Percentiles rank a stretch among this genome's conserved stretches.
Conservation (phyloP, 495 filamentous ascomycete species). For the Chaetomium tenue region DNA sequence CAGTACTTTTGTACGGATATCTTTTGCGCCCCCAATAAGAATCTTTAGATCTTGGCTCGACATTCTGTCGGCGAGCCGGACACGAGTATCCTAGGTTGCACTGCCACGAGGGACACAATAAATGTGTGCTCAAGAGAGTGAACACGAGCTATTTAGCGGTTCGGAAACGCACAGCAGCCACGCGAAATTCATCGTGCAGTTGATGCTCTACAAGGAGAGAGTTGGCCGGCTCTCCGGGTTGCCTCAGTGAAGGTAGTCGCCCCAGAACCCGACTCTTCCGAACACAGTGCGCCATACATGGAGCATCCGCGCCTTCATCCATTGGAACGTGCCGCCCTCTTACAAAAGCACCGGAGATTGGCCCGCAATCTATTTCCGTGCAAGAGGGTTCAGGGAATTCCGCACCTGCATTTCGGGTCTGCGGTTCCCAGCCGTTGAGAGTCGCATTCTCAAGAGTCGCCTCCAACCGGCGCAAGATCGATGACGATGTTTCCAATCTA, state of each 20-base stretch:
- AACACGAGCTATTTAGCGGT: background rate
- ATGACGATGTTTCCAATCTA: slow-evolving; percentile 32
- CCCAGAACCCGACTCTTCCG: slow-evolving; percentile 21
- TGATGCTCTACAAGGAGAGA: background rate
- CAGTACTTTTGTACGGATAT: too few relatives aligned
- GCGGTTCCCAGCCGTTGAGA: background rate
- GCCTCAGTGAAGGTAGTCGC: background rate
- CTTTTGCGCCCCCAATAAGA: background rate
- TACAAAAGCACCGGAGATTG: background rate
- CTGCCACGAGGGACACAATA: background rate
- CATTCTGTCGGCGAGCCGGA: background rate
- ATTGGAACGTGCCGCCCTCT: slow-evolving; percentile 7
- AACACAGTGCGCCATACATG: slow-evolving; percentile 26
- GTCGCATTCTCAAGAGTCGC: background rate
- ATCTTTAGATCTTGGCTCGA: background rate
- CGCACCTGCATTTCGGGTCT: background rate
- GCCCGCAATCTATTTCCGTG: slow-evolving; percentile 27
- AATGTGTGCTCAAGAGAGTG: background rate
- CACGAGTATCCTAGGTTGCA: slow-evolving; percentile 9
- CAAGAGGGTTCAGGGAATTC: background rate
- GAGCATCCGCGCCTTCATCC: slow-evolving; percentile 1
- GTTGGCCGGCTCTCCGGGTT: background rate
- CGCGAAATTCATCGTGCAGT: background rate
- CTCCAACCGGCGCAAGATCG: slow-evolving; percentile 13
- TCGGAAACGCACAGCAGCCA: background rate